These are phyloP conservation scores for Lithohypha guttulata DNA, from an alignment of 2,329 filamentous ascomycete species.

Conservation along the genomic window DNA sequence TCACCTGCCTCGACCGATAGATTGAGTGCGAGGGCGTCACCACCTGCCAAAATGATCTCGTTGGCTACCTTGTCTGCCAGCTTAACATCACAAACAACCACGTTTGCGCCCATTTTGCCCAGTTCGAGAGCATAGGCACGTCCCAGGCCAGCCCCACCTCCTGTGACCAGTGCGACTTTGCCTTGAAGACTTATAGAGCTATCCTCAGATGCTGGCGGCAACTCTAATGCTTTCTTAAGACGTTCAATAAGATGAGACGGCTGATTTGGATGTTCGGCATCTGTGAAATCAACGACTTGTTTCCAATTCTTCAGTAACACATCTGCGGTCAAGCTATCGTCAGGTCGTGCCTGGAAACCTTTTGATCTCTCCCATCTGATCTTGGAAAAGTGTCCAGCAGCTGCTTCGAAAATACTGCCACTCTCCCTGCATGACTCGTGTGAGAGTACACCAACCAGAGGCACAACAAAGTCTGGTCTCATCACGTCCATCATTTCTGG, in stretches of 20 bases:
- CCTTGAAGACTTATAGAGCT: conserved; percentile 69
- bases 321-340: conserved; percentile 75
- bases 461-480: conserved; percentile 89
- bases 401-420: conserved; percentile 84
- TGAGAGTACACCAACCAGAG: conserved; percentile 75
- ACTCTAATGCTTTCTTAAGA: conserved; percentile 69
- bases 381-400: conserved; percentile 85
- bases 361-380: conserved; percentile 85
- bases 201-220: conserved; percentile 58
- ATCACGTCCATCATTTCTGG: conserved; percentile 75
- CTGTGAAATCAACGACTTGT: conserved; percentile 71
- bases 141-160: conserved; percentile 75
- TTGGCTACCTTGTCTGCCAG: conserved; percentile 81
- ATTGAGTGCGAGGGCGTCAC: conserved; percentile 83
- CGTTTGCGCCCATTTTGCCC: conserved; percentile 66
- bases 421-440: conserved; percentile 81
- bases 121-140: conserved; percentile 81
- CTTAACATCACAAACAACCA: conserved; percentile 88
- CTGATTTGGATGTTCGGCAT: conserved; percentile 73
- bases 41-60: conserved; percentile 81
- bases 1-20: conserved; percentile 89
- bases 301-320: conserved; percentile 82
- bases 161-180: conserved; percentile 75
- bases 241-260: conserved; percentile 77
- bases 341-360: conserved; percentile 78